Conservation (phyloP, 331 rosid species). For the Cydonia oblonga region DNA sequence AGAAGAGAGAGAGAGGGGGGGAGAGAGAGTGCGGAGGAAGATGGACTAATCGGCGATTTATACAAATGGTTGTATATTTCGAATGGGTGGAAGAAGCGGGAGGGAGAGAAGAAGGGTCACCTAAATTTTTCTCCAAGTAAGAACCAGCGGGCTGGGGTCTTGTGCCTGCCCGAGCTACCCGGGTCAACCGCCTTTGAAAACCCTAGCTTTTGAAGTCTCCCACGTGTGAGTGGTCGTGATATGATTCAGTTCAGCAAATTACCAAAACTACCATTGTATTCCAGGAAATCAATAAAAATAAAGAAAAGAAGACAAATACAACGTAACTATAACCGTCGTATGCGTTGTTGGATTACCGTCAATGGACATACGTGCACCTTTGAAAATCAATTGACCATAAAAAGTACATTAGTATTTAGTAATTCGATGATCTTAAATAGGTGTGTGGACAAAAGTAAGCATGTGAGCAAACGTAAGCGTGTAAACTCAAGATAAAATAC, state of each 20-base stretch:
- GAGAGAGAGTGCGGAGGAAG: not conserved
- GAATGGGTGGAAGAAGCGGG: slow-evolving; percentile 31
- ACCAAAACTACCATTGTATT: not conserved
- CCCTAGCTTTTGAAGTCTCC: slow-evolving; percentile 11
- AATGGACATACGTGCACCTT: not conserved
- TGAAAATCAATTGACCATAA: not conserved
- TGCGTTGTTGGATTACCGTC: not conserved
- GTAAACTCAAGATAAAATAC: too few relatives aligned
- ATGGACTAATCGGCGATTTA: not conserved
- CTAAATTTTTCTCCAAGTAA: not conserved
- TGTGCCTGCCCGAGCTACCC: slow-evolving; percentile 14
- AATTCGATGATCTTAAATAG: too few relatives aligned
- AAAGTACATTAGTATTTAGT: too few relatives aligned
- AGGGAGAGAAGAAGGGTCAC: not conserved
- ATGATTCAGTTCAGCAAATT: not conserved
- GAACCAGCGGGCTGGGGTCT: slow-evolving; percentile 12
- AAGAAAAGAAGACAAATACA: too few relatives aligned
- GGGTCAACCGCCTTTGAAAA: not conserved
- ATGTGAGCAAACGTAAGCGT: too few relatives aligned
- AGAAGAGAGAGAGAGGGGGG: not conserved
- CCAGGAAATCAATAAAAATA: not conserved
- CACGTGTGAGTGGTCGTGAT: not conserved
- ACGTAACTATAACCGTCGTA: too few relatives aligned
- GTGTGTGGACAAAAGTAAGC: too few relatives aligned
- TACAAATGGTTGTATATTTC: slow-evolving; percentile 6